phyloP scores from a whole-genome alignment of 208 protist genomes.

The Trypanosoma vivax region DNA sequence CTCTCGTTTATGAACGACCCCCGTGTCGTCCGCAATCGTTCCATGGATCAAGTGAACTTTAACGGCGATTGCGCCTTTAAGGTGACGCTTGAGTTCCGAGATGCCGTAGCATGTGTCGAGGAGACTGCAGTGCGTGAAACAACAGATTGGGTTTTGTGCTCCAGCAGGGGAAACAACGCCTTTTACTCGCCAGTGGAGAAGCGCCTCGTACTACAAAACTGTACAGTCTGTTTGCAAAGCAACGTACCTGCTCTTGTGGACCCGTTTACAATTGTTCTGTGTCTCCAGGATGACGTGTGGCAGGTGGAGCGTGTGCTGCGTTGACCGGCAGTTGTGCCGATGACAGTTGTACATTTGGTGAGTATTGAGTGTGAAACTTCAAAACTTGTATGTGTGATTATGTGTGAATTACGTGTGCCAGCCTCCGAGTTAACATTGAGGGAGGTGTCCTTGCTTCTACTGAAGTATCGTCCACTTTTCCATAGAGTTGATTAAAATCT shows the following conservation, averaged over 20 bases:
- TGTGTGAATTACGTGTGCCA: not conserved
- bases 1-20: constrained; percentile 46
- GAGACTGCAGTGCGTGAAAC: constrained; percentile 75
- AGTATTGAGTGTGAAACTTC: not conserved
- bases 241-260: constrained; percentile 42
- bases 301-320: constrained; percentile 54
- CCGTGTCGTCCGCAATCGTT: constrained; percentile 36
- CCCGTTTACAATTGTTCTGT: constrained; percentile 52
- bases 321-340: constrained; percentile 17
- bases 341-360: not conserved
- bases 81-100: constrained; percentile 59
- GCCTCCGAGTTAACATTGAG: too few relatives aligned
- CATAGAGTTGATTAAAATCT: not conserved
- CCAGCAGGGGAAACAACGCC: constrained; percentile 44
- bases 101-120: constrained; percentile 47
- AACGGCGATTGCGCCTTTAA: constrained; percentile 54
- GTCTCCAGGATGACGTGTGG: constrained; percentile 49
- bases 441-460: not conserved
- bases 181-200: constrained; percentile 73
- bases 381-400: not conserved
- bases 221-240: constrained; percentile 52
- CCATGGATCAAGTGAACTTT: constrained; percentile 70
- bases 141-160: constrained; percentile 75
- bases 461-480: not conserved
- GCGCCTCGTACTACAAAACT: constrained; percentile 64